Conservation (phyloP, 2,329 filamentous ascomycete genomes). For the Colletotrichum eleusines region DNA sequence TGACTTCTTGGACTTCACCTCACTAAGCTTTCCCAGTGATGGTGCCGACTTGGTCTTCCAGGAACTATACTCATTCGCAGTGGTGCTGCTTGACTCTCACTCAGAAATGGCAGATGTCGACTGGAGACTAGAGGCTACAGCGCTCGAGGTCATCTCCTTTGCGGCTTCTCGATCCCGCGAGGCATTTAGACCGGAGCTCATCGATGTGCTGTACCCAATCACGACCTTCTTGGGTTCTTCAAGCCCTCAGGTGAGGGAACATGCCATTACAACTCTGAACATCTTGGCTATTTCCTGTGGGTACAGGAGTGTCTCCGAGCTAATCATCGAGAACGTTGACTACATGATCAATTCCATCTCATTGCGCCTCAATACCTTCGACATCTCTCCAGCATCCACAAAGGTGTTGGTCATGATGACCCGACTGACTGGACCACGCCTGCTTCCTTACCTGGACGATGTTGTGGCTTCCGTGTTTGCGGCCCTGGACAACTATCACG, state of each 20-base stretch:
- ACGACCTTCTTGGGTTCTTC: constrained; percentile 86
- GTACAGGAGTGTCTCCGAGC: constrained; percentile 78
- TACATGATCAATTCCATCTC: constrained; percentile 96
- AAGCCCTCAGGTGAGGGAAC: constrained; percentile 75
- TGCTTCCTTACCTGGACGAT: constrained; percentile 93
- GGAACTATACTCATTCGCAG: constrained; percentile 77
- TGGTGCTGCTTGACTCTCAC: constrained; percentile 69
- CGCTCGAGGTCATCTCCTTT: constrained; percentile 83
- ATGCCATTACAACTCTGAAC: constrained; percentile 87
- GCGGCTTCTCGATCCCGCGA: constrained; percentile 75
- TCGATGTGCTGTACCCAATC: constrained; percentile 93
- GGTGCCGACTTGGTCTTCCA: constrained; percentile 64
- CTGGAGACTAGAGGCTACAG: constrained; percentile 82
- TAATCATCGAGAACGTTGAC: constrained; percentile 92
- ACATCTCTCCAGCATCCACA: constrained; percentile 90
- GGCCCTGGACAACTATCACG: constrained; percentile 94
- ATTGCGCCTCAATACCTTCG: constrained; percentile 88
- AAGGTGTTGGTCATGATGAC: constrained; percentile 97
- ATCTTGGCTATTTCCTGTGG: constrained; percentile 80
- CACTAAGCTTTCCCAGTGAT: constrained; percentile 52
- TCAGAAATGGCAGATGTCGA: constrained; percentile 65
- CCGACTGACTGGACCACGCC: constrained; percentile 80
- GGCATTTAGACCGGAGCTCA: constrained; percentile 85
- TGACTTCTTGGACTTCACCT: constrained; percentile 73
- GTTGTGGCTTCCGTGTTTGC: constrained; percentile 91